Percentiles rank a stretch among this genome's conserved stretches.
phyloP scores from a whole-genome alignment of 306 rosid species.

The Quillaja saponaria region DNA sequence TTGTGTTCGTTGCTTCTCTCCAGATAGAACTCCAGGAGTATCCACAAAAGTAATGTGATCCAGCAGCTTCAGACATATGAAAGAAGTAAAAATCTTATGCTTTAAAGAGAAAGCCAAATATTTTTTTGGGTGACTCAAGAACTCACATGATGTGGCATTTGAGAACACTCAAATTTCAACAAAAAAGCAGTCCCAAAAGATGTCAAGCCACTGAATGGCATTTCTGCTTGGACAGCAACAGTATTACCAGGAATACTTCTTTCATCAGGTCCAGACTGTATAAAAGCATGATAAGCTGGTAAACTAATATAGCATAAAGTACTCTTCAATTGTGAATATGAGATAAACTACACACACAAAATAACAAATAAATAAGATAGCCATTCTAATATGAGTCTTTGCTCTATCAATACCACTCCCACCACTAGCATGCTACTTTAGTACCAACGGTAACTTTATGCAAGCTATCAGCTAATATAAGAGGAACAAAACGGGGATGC shows the following conservation, averaged over 20 bases:
- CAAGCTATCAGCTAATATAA: too few relatives aligned
- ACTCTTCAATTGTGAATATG: too few relatives aligned
- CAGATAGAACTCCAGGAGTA: constrained; percentile 96
- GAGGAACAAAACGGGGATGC: too few relatives aligned
- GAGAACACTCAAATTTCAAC: constrained; percentile 90
- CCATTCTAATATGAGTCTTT: too few relatives aligned
- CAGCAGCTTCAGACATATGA: constrained; percentile 49
- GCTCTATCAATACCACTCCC: too few relatives aligned
- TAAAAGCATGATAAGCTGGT: constrained; percentile 3
- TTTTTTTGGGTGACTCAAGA: constrained; percentile 2
- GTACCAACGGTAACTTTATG: too few relatives aligned
- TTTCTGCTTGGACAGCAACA: constrained; percentile 86
- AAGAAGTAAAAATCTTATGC: constrained; percentile 21
- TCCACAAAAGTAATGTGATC: constrained; percentile 86
- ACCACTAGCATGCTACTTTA: too few relatives aligned
- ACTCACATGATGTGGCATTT: constrained; percentile 97
- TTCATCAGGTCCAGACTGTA: constrained; percentile 92
- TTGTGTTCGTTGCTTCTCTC: constrained; percentile 96
- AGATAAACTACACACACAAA: too few relatives aligned
- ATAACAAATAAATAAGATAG: too few relatives aligned
- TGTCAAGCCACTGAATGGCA: constrained; percentile 86
- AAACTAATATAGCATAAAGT: neutral
- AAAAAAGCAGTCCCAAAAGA: constrained; percentile 86
- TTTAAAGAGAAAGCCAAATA: constrained; percentile 2
- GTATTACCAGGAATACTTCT: constrained; percentile 97